These are phyloP conservation scores for Hypoxylon intermedium DNA, from an alignment of 495 filamentous ascomycete species.

Conservation along the genomic window DNA sequence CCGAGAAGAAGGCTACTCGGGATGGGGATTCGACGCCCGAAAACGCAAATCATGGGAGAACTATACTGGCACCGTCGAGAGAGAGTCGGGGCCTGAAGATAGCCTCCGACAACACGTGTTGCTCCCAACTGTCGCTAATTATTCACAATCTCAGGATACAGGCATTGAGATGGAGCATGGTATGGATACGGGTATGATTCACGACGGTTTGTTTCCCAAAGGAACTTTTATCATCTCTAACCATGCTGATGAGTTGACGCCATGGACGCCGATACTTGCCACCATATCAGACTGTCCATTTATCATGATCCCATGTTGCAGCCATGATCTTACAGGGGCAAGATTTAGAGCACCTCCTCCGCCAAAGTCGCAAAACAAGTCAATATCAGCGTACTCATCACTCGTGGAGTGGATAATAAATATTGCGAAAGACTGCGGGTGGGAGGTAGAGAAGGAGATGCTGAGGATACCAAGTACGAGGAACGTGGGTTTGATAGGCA, in stretches of 20 bases:
- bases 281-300: constrained; percentile 77
- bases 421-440: constrained; percentile 75
- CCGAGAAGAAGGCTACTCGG: constrained; percentile 78
- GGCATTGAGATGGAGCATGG: constrained; percentile 19
- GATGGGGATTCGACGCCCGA: constrained; percentile 91
- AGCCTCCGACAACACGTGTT: constrained; percentile 74
- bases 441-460: constrained; percentile 77
- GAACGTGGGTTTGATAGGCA: constrained; percentile 80
- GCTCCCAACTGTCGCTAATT: constrained; percentile 64
- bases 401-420: constrained; percentile 73
- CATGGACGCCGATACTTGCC: constrained; percentile 92
- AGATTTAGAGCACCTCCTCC: constrained; percentile 72
- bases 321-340: constrained; percentile 79
- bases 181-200: constrained; percentile 50
- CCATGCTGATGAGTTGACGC: constrained; percentile 93
- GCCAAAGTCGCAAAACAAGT: constrained; percentile 58
- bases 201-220: constrained; percentile 73
- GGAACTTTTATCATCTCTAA: constrained; percentile 95
- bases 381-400: constrained; percentile 70
- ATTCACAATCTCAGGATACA: constrained; percentile 8
- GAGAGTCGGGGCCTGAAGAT: constrained; percentile 40
- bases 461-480: constrained; percentile 88
- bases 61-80: constrained; percentile 59
- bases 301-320: constrained; percentile 93
- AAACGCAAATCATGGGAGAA: constrained; percentile 80